These are phyloP conservation scores for Verticillium tricorpus DNA, from an alignment of 2,329 filamentous ascomycete genomes.

Conservation along the genomic window DNA sequence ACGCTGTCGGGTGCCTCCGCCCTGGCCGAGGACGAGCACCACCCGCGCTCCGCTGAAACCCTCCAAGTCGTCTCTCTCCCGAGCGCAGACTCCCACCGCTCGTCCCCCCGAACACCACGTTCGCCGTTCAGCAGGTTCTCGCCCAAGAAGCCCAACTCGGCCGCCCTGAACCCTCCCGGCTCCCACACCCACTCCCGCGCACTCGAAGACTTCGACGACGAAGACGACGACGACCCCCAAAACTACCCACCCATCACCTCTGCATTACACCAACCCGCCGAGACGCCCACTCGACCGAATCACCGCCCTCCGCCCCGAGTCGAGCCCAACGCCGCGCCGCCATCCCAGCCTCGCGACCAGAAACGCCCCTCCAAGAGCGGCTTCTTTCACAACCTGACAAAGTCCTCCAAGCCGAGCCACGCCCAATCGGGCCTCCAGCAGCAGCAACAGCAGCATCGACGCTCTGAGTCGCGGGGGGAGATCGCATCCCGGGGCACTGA, in stretches of 20 bases:
- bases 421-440: constrained; percentile 14
- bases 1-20: constrained; percentile 39
- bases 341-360: constrained; percentile 24
- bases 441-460: constrained; percentile 13
- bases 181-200: constrained; percentile 6
- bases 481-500: constrained; percentile 31
- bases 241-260: constrained; percentile 22
- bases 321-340: constrained; percentile 15
- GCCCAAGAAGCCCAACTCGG: constrained; percentile 22
- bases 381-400: constrained; percentile 48
- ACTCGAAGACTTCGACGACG: constrained; percentile 12
- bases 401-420: constrained; percentile 16
- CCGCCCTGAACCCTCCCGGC: constrained; percentile 7
- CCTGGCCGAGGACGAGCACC: constrained; percentile 22
- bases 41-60: constrained; percentile 25
- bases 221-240: constrained; percentile 16
- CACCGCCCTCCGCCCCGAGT: constrained; percentile 17
- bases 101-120: constrained; percentile 35
- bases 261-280: constrained; percentile 17
- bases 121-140: constrained; percentile 39
- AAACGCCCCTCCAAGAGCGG: constrained; percentile 41
- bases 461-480: constrained; percentile 29
- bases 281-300: constrained; percentile 17
- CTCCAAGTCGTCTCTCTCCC: constrained; percentile 25
- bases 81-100: constrained; percentile 34